Conservation (phyloP, 1,284 basidiomycete genomes). For the Ceratobasidium theobromae region DNA sequence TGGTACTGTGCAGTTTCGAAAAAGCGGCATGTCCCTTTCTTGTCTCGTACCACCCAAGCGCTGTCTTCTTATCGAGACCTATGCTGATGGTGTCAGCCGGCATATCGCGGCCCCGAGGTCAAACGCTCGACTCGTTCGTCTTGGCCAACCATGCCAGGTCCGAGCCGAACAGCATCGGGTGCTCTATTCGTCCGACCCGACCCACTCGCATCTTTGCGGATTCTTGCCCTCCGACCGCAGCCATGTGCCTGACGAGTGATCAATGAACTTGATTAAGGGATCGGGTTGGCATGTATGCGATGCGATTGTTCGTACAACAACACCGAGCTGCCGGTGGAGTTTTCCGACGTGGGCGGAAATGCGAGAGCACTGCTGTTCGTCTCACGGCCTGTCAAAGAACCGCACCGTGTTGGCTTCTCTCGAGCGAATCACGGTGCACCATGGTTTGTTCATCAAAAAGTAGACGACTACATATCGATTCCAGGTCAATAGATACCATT, state of each 20-base stretch:
- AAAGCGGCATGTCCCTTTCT: background rate
- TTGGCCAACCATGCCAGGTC: too few species aligned
- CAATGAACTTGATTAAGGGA: background rate
- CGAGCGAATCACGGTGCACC: too few species aligned
- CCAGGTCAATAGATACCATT: too few species aligned
- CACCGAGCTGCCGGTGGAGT: background rate
- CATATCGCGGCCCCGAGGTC: background rate
- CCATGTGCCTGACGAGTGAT: conserved; percentile 1
- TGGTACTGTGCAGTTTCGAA: background rate
- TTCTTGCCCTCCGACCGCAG: background rate
- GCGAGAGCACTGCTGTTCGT: background rate
- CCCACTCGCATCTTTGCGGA: background rate
- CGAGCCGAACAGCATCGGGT: background rate
- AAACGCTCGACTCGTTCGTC: too few species aligned
- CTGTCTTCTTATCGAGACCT: background rate
- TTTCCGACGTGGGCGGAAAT: too few species aligned
- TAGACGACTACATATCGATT: too few species aligned
- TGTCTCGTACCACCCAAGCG: background rate
- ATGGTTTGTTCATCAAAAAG: too few species aligned
- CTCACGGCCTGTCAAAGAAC: background rate
- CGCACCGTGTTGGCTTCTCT: background rate
- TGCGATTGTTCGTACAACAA: too few species aligned
- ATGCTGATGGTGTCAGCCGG: background rate
- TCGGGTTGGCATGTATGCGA: too few species aligned
- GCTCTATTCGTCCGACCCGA: background rate